Conservation (phyloP, 179 eudicot species). For the Heliamphora pulchella region DNA sequence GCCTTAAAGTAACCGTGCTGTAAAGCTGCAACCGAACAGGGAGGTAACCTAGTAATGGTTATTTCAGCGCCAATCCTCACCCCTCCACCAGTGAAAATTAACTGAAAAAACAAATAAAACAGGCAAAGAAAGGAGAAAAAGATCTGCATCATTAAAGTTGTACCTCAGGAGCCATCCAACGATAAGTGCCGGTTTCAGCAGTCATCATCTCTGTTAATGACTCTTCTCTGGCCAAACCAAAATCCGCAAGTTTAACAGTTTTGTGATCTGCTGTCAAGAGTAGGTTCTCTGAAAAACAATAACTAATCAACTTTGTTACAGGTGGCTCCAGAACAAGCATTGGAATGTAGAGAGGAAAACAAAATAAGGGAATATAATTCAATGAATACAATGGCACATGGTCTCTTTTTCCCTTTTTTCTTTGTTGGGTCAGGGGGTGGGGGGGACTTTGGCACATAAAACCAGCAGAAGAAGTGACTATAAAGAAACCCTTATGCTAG, state of each 20-base stretch:
- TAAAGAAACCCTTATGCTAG: background rate
- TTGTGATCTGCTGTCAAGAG: conserved; percentile 66
- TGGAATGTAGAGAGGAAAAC: background rate
- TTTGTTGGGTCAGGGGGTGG: too few relatives aligned
- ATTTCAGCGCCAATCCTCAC: background rate
- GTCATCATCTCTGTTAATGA: conserved; percentile 87
- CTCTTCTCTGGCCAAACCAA: conserved; percentile 85
- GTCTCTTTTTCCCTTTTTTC: too few relatives aligned
- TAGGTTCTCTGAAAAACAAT: conserved; percentile 49
- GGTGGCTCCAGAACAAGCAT: background rate
- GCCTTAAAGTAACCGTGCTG: conserved; percentile 91
- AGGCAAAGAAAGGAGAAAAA: background rate
- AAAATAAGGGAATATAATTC: background rate
- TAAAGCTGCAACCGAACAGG: conserved; percentile 48
- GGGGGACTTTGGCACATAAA: background rate
- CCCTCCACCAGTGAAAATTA: background rate
- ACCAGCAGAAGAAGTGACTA: background rate
- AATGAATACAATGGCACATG: too few relatives aligned
- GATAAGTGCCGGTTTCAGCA: conserved; percentile 78
- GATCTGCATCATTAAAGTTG: conserved; percentile 9
- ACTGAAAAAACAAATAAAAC: background rate
- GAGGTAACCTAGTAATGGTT: background rate
- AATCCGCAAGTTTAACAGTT: conserved; percentile 66
- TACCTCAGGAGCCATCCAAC: conserved; percentile 98
- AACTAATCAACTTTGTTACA: background rate